phyloP scores from a whole-genome alignment of 23 red algal genomes.

The Cyanidiococcus yangmingshanensis region DNA sequence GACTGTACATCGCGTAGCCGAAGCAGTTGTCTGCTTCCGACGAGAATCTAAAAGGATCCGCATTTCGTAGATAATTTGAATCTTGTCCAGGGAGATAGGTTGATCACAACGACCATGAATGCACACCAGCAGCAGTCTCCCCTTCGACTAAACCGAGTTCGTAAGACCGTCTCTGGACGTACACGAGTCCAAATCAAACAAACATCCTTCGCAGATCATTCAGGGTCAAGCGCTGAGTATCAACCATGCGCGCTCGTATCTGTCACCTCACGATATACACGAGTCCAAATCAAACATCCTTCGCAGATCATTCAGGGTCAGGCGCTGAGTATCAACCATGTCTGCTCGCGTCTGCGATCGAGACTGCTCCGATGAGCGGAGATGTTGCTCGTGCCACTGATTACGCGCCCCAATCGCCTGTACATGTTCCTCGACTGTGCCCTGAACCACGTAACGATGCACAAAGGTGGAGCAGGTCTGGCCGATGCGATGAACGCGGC shows the following conservation, averaged over 20 bases:
- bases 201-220: slow-evolving; percentile 6
- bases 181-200: too few species aligned
- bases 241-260: not conserved
- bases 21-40: not conserved
- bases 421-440: slow-evolving; percentile 76
- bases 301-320: slow-evolving; percentile 7
- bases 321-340: not conserved
- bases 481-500: slow-evolving; percentile 72
- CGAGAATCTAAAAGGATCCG: not conserved
- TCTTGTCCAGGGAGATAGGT: not conserved
- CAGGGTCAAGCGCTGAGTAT: not conserved
- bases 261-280: too few species aligned
- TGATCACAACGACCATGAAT: not conserved
- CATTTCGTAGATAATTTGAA: not conserved
- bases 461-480: slow-evolving; percentile 67
- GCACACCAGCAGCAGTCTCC: not conserved
- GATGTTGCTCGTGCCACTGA: not conserved
- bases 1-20: too few species aligned
- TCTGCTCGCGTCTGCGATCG: not conserved
- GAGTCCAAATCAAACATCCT: slow-evolving; percentile 2
- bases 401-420: slow-evolving; percentile 17
- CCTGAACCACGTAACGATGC: slow-evolving; percentile 61
- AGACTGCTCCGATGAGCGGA: not conserved
- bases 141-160: too few species aligned
- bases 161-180: too few species aligned